A percentile compares a stretch with the other conserved stretches of the same genome.
These are phyloP conservation scores for Melastoma malabathricum DNA, from an alignment of 345 rosid species.

Conservation along the genomic window DNA sequence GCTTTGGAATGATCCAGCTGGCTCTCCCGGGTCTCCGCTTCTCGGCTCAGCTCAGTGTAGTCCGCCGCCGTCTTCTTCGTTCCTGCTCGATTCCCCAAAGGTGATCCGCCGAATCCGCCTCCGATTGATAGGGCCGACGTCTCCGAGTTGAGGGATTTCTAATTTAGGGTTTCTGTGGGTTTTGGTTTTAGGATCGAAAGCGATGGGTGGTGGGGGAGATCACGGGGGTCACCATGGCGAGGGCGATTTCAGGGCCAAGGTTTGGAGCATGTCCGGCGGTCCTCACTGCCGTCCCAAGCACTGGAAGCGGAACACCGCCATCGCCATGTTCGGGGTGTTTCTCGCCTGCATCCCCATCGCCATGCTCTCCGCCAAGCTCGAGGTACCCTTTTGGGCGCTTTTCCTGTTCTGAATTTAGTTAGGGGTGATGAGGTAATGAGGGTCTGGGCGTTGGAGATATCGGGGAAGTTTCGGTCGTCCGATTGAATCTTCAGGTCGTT, in stretches of 20 bases:
- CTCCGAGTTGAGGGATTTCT: too few relatives aligned
- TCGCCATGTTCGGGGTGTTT: conserved; percentile 75
- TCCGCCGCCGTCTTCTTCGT: too few relatives aligned
- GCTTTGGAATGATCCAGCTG: too few relatives aligned
- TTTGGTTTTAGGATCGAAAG: too few relatives aligned
- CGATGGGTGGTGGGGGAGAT: conserved; percentile 55
- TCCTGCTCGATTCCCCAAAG: too few relatives aligned
- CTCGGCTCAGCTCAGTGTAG: too few relatives aligned
- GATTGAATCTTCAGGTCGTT: background rate
- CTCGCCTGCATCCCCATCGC: conserved; percentile 88
- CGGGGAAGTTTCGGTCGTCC: too few relatives aligned
- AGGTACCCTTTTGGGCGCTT: conserved; percentile 27
- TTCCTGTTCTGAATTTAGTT: background rate
- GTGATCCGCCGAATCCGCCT: too few relatives aligned
- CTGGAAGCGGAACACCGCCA: conserved; percentile 96
- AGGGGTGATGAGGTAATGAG: background rate
- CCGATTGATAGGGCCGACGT: too few relatives aligned
- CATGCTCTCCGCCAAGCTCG: conserved; percentile 85
- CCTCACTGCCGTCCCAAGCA: conserved; percentile 93
- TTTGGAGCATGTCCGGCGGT: conserved; percentile 94
- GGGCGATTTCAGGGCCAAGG: conserved; percentile 82
- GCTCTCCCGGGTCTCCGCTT: too few relatives aligned
- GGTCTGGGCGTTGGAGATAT: too few relatives aligned
- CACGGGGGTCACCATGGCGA: conserved; percentile 70
- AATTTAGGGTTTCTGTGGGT: too few relatives aligned